Evolutionary conservation across 2,329 filamentous ascomycete species (phyloP).

Genomic region (Juglanconis sp.): DNA sequence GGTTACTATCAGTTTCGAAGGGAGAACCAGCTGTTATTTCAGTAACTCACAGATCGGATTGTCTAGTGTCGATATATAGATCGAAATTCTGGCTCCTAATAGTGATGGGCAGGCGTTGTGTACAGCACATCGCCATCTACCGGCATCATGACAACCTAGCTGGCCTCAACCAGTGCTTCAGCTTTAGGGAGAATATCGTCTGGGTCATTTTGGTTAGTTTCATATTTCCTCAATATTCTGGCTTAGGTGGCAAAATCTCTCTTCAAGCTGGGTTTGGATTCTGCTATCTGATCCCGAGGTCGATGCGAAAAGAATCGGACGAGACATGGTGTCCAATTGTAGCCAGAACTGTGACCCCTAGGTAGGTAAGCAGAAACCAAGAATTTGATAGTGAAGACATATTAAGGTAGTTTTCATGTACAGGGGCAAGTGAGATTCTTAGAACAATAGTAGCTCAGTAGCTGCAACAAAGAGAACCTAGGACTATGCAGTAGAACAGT

Average conservation of each 20-base stretch:
- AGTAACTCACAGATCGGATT: neutral
- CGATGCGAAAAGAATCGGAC: neutral
- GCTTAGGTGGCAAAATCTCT: neutral
- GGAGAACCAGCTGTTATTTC: neutral
- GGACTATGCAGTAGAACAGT: too few species aligned
- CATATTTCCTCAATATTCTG: neutral
- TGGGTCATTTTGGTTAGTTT: neutral
- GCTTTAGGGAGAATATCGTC: neutral
- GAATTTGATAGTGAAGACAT: neutral
- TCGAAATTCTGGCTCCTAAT: neutral
- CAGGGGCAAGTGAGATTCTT: too few species aligned
- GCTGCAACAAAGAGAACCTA: too few species aligned
- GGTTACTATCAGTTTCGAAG: neutral
- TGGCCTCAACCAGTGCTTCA: neutral
- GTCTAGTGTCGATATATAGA: neutral
- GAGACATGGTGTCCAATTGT: neutral
- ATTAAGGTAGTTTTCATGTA: neutral
- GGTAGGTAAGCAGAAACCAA: neutral
- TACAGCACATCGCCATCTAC: neutral
- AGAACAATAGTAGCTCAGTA: too few species aligned
- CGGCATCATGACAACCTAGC: neutral
- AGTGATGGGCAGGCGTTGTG: neutral
- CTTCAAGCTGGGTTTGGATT: neutral
- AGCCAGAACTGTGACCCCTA: neutral
- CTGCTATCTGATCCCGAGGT: neutral